phyloP scores from a whole-genome alignment of 2,329 filamentous ascomycete species.

The Stagonosporopsis chrysanthemi region DNA sequence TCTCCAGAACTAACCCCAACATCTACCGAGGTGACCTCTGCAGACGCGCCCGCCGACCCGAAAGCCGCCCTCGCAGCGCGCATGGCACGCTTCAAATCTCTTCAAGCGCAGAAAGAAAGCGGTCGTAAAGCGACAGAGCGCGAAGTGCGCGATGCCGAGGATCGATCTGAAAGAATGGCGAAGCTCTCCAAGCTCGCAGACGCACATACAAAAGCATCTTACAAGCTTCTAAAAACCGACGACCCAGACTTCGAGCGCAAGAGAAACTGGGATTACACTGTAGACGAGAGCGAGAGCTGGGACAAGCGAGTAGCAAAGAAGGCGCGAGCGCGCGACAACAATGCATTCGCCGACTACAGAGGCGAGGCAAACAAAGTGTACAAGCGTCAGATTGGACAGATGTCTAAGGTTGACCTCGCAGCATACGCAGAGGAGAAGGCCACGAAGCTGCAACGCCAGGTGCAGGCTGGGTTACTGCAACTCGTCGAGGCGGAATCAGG shows the following conservation, averaged over 20 bases:
- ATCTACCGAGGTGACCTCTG: constrained; percentile 27
- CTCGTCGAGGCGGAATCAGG: constrained; percentile 90
- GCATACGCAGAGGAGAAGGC: constrained; percentile 88
- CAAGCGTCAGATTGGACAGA: constrained; percentile 83
- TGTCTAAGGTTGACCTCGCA: constrained; percentile 75
- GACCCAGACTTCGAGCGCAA: constrained; percentile 97
- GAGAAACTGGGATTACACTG: constrained; percentile 97
- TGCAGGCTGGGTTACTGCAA: constrained; percentile 82
- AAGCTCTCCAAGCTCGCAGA: constrained; percentile 81
- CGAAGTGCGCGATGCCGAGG: constrained; percentile 48
- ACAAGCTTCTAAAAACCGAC: constrained; percentile 93
- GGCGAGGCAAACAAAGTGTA: constrained; percentile 92
- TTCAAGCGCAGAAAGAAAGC: constrained; percentile 72
- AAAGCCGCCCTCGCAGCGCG: constrained; percentile 48
- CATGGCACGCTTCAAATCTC: constrained; percentile 80
- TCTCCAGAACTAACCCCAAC: constrained; percentile 10
- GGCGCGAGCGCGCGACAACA: constrained; percentile 78
- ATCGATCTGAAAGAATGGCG: constrained; percentile 43
- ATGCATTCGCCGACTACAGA: constrained; percentile 87
- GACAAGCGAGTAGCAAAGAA: constrained; percentile 90
- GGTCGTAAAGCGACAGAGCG: constrained; percentile 68
- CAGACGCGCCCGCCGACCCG: constrained; percentile 35
- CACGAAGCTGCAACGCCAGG: constrained; percentile 82
- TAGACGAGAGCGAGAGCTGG: constrained; percentile 94
- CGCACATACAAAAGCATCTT: constrained; percentile 84